These are phyloP conservation scores for Lasiodiplodia sp. DNA, from an alignment of 2,329 filamentous ascomycete species.

Conservation along the genomic window DNA sequence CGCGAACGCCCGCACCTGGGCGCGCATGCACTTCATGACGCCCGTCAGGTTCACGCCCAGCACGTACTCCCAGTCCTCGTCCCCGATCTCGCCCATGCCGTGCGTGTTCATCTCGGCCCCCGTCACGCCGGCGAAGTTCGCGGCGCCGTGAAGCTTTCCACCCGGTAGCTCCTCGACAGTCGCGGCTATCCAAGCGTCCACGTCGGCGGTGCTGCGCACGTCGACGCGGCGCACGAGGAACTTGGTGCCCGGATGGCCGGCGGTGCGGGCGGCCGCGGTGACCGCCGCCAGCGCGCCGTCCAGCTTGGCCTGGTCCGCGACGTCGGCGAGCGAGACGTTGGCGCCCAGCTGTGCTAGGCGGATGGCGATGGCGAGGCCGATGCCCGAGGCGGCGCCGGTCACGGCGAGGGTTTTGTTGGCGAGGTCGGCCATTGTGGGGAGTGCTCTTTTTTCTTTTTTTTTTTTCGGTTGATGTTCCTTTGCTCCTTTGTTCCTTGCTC, in stretches of 20 bases:
- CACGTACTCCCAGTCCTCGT: conserved; percentile 50
- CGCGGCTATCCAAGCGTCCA: conserved; percentile 60
- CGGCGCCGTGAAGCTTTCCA: conserved; percentile 59
- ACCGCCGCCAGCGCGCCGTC: not conserved
- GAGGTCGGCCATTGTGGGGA: conserved; percentile 30
- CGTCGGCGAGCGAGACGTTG: conserved; percentile 8
- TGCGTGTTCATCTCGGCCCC: conserved; percentile 38
- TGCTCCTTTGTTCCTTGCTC: no score
- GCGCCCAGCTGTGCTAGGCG: not conserved
- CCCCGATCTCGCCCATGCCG: conserved; percentile 40
- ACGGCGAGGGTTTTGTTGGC: conserved; percentile 42
- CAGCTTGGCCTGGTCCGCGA: conserved; percentile 25
- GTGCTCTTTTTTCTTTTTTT: not conserved
- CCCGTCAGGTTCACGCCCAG: conserved; percentile 49
- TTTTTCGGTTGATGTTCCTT: not conserved
- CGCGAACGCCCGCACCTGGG: conserved; percentile 47
- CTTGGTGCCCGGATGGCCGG: conserved; percentile 40
- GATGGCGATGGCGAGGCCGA: conserved; percentile 33
- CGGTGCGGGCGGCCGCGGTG: conserved; percentile 35
- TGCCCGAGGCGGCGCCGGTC: conserved; percentile 44
- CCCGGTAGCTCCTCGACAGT: conserved; percentile 50
- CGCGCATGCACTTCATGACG: conserved; percentile 48
- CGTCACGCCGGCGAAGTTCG: conserved; percentile 59
- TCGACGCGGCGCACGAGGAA: conserved; percentile 48
- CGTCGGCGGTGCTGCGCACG: conserved; percentile 56